Conservation (phyloP, 139 green algal species). For the Picochlorum sp. region DNA sequence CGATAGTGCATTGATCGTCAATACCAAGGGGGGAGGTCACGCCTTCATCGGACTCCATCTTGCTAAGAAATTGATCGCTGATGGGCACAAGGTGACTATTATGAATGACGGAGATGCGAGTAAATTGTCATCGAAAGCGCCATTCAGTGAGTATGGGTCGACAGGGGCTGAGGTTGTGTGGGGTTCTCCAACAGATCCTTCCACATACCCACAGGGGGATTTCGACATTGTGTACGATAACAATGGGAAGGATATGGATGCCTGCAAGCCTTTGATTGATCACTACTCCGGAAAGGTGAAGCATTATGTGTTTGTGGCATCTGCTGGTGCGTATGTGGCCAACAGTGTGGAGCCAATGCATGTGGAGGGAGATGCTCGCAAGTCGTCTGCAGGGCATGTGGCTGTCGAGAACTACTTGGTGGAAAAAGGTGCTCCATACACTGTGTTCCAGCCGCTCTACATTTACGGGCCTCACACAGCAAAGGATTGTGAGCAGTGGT, state of each 20-base stretch:
- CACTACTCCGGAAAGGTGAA: slow-evolving; percentile 69
- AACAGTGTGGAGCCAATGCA: slow-evolving; percentile 68
- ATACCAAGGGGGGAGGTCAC: slow-evolving; percentile 73
- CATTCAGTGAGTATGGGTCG: slow-evolving; percentile 66
- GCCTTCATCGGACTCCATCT: slow-evolving; percentile 84
- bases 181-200: slow-evolving; percentile 60
- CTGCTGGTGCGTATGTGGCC: slow-evolving; percentile 78
- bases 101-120: slow-evolving; percentile 75
- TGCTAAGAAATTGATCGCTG: slow-evolving; percentile 63
- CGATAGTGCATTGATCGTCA: slow-evolving; percentile 60
- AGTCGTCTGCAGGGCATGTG: slow-evolving; percentile 68
- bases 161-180: slow-evolving; percentile 52
- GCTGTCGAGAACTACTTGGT: slow-evolving; percentile 78
- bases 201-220: slow-evolving; percentile 38
- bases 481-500: slow-evolving; percentile 93
- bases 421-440: slow-evolving; percentile 62
- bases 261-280: slow-evolving; percentile 87
- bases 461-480: slow-evolving; percentile 82
- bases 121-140: slow-evolving; percentile 60
- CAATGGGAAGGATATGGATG: slow-evolving; percentile 87
- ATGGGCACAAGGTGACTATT: slow-evolving; percentile 77
- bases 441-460: slow-evolving; percentile 89
- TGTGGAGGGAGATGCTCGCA: slow-evolving; percentile 76
- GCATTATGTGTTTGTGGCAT: slow-evolving; percentile 85
- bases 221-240: slow-evolving; percentile 91